Percentiles rank a stretch among this genome's conserved stretches.
These are phyloP conservation scores for Leonotis leonurus DNA, from an alignment of 257 asterid genomes.

Conservation along the genomic window DNA sequence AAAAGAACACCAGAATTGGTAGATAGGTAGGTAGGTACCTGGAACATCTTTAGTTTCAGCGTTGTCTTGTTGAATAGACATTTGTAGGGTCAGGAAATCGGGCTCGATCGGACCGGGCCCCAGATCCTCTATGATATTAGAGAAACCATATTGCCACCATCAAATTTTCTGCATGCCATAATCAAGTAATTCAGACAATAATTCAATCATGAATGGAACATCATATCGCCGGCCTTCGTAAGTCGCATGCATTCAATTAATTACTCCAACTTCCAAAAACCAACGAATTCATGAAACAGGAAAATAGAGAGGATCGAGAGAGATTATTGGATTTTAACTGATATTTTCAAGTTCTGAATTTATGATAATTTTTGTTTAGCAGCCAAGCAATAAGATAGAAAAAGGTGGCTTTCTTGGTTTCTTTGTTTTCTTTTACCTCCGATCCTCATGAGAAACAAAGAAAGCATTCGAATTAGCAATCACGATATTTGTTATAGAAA, in stretches of 20 bases:
- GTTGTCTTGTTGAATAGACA: slow-evolving; percentile 36
- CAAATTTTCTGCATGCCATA: slow-evolving; percentile 17
- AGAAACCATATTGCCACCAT: slow-evolving; percentile 19
- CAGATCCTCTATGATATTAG: slow-evolving; percentile 22
- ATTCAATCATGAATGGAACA: slow-evolving; percentile 6
- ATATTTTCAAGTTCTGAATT: not conserved
- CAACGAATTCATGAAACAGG: slow-evolving; percentile 8
- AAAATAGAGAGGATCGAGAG: not conserved
- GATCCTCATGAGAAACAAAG: not conserved
- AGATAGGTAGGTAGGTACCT: slow-evolving; percentile 24
- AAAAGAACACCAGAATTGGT: too few species aligned
- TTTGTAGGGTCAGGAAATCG: slow-evolving; percentile 11
- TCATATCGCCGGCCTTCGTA: slow-evolving; percentile 20
- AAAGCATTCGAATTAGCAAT: not conserved
- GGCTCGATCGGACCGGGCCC: slow-evolving; percentile 10
- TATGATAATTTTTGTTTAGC: not conserved
- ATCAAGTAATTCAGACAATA: too few species aligned
- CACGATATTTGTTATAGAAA: not conserved
- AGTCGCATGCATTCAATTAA: slow-evolving; percentile 29
- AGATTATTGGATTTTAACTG: not conserved
- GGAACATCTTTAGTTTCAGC: slow-evolving; percentile 17
- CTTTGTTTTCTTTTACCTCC: not conserved
- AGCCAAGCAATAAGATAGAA: not conserved
- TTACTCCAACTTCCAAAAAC: not conserved
- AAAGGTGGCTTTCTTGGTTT: not conserved